phyloP scores from a whole-genome alignment of 495 filamentous ascomycete species.

The Penicillium ochrochloron region DNA sequence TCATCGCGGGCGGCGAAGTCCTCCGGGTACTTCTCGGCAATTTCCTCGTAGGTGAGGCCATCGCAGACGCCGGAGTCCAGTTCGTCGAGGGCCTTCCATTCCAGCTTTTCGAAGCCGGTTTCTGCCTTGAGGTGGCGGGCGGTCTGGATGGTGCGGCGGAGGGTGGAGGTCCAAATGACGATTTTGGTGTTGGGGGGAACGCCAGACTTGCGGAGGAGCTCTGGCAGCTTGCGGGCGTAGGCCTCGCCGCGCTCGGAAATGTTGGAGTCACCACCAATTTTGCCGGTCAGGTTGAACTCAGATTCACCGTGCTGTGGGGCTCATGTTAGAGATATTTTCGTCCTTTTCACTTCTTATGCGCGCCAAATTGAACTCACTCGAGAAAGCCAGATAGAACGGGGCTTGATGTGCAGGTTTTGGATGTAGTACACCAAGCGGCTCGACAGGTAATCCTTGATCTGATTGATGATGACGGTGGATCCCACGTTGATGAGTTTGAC shows the following conservation, averaged over 20 bases:
- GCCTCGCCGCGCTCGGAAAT: constrained; percentile 85
- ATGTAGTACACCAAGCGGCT: constrained; percentile 96
- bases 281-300: constrained; percentile 81
- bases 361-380: constrained; percentile 62
- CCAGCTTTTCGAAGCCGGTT: constrained; percentile 82
- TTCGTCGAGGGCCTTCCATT: constrained; percentile 98
- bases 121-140: constrained; percentile 71
- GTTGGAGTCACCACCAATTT: constrained; percentile 89
- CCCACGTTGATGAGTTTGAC: constrained; percentile 98
- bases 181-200: constrained; percentile 79
- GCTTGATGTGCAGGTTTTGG: constrained; percentile 97
- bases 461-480: constrained; percentile 93
- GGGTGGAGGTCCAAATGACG: constrained; percentile 96
- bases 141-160: constrained; percentile 90
- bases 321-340: neutral
- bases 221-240: constrained; percentile 82
- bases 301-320: constrained; percentile 83
- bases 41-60: constrained; percentile 91
- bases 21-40: constrained; percentile 86
- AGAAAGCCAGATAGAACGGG: constrained; percentile 96
- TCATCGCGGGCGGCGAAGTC: constrained; percentile 94
- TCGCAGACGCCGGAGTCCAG: constrained; percentile 96
- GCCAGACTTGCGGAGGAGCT: constrained; percentile 74
- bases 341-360: neutral
- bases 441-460: constrained; percentile 94